Conservation (phyloP, 257 asterid species). For the Cinchona pubescens region DNA sequence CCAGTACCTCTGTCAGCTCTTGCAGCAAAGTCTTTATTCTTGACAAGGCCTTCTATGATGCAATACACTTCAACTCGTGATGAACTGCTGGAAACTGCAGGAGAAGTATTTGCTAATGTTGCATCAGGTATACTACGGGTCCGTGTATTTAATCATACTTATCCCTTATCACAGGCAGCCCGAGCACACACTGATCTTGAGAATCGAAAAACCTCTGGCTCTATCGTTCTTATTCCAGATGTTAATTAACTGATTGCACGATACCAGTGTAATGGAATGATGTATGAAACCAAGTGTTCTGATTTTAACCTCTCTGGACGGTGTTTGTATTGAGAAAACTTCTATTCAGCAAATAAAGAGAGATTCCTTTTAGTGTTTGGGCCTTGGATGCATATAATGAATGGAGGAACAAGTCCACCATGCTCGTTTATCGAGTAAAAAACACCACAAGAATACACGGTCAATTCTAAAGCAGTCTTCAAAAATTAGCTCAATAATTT, state of each 20-base stretch:
- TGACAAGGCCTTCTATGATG: conserved; percentile 84
- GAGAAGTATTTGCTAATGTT: conserved; percentile 67
- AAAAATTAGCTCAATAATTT: no score
- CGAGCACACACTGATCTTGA: conserved; percentile 88
- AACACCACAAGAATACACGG: no score
- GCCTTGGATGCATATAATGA: neutral
- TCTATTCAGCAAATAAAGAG: neutral
- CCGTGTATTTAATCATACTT: conserved; percentile 71
- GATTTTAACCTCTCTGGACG: neutral
- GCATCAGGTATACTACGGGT: conserved; percentile 60
- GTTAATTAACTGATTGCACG: conserved; percentile 9
- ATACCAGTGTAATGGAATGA: neutral
- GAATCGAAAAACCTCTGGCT: conserved; percentile 75
- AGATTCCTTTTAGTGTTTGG: neutral
- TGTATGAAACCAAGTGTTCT: neutral
- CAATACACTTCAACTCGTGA: conserved; percentile 61
- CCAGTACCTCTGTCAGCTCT: conserved; percentile 71
- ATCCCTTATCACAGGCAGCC: conserved; percentile 70
- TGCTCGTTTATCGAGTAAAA: no score
- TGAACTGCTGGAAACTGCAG: conserved; percentile 66
- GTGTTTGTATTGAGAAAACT: neutral
- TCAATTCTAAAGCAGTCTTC: no score
- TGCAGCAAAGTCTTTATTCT: conserved; percentile 66
- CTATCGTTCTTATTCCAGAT: conserved; percentile 72
- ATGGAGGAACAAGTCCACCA: no score